Percentiles rank a stretch among this genome's conserved stretches.
These are phyloP conservation scores for Kappamyces sp. DNA, from an alignment of 192 early-diverging fungal genomes.

Conservation along the genomic window DNA sequence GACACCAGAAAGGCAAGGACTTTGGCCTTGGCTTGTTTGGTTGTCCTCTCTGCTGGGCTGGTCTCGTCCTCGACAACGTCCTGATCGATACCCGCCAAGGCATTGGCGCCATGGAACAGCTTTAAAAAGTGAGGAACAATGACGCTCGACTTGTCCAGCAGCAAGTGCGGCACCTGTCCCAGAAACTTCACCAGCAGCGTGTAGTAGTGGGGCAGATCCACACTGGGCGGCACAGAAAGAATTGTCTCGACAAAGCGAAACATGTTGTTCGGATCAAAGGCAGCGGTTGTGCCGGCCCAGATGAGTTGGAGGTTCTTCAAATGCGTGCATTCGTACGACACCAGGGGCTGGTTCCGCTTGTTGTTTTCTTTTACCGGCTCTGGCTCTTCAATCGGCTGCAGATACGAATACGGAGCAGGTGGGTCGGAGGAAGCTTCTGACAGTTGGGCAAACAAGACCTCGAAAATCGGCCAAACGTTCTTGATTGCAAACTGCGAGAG, in stretches of 20 bases:
- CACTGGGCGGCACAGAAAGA: background rate
- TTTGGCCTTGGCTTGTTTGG: constrained; percentile 13
- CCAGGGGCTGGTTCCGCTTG: background rate
- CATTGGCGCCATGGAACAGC: constrained; percentile 25
- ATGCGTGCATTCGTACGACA: constrained; percentile 10
- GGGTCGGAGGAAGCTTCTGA: background rate
- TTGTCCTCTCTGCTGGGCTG: constrained; percentile 21
- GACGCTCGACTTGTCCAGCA: constrained; percentile 29
- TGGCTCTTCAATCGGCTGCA: constrained; percentile 3
- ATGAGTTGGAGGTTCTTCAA: background rate
- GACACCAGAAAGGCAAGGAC: constrained; percentile 53
- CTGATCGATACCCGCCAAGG: constrained; percentile 31
- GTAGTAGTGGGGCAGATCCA: constrained; percentile 34
- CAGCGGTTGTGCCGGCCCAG: background rate
- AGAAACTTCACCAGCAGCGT: constrained; percentile 27
- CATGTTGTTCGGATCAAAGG: background rate
- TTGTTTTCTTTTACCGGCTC: constrained; percentile 2
- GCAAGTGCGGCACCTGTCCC: constrained; percentile 24
- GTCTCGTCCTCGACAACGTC: constrained; percentile 36
- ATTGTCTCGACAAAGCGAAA: background rate
- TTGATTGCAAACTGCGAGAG: constrained; percentile 31
- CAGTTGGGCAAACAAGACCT: background rate
- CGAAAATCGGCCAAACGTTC: constrained; percentile 26
- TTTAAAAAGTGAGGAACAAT: constrained; percentile 40
- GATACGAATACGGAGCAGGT: background rate